A percentile compares a stretch with the other conserved stretches of the same genome.
Evolutionary conservation across 768 basidiomycete species (phyloP).

Genomic region (Termitomyces sp.): DNA sequence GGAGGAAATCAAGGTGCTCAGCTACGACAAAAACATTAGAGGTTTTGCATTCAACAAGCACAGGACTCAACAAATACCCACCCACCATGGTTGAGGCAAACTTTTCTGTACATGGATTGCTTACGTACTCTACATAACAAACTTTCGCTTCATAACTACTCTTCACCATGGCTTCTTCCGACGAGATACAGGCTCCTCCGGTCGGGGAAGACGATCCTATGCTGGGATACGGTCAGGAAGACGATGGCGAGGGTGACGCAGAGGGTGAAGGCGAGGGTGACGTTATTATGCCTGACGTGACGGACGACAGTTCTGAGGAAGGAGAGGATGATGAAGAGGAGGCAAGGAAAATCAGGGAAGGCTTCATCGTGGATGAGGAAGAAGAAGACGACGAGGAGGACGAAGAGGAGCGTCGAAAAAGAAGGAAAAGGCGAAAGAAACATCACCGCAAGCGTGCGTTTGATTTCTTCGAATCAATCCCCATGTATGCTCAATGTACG

Average conservation of each 20-base stretch:
- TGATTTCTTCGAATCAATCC: conserved; percentile 1
- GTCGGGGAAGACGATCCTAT: conserved; percentile 48
- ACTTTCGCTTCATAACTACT: conserved; percentile 14
- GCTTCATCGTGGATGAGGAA: conserved; percentile 89
- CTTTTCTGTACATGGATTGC: neutral
- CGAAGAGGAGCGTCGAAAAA: conserved; percentile 52
- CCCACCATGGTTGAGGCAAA: neutral
- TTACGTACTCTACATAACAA: conserved; percentile 19
- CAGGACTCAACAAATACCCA: conserved; percentile 2
- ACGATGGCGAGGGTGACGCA: conserved; percentile 30
- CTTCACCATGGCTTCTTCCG: conserved; percentile 51
- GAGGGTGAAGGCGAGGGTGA: conserved; percentile 57
- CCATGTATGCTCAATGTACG: conserved; percentile 8
- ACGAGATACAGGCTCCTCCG: conserved; percentile 25
- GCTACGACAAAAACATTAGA: conserved; percentile 6
- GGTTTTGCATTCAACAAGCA: neutral
- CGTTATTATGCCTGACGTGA: conserved; percentile 45
- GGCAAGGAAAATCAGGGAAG: conserved; percentile 71
- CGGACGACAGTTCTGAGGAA: conserved; percentile 86
- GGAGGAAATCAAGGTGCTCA: conserved; percentile 41
- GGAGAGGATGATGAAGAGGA: conserved; percentile 91
- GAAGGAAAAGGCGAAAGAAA: conserved; percentile 63
- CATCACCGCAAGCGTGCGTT: conserved; percentile 52
- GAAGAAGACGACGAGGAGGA: conserved; percentile 83
- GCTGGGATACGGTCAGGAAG: conserved; percentile 48